A percentile compares a stretch with the other conserved stretches of the same genome.
phyloP scores from a whole-genome alignment of 2,329 filamentous ascomycete genomes.

The Ceratocystis harringtonii region DNA sequence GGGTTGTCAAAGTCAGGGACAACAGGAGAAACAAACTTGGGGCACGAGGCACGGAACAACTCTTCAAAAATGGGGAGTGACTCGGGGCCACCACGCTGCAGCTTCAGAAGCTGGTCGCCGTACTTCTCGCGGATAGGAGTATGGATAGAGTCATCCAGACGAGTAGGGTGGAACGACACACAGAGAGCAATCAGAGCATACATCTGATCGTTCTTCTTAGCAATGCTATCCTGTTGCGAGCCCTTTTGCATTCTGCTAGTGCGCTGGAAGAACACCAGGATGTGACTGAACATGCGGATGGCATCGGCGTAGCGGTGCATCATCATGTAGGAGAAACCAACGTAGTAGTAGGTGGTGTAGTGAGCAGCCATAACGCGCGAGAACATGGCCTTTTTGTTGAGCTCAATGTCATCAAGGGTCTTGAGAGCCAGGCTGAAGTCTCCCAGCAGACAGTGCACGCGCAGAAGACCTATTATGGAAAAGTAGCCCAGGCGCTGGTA shows the following conservation, averaged over 20 bases:
- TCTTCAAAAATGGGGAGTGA: slow-evolving; percentile 95
- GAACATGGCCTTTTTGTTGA: slow-evolving; percentile 99
- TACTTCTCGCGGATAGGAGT: slow-evolving; percentile 97
- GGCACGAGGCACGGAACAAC: slow-evolving; percentile 93
- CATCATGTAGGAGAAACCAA: slow-evolving; percentile 99
- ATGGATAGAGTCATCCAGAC: slow-evolving; percentile 98
- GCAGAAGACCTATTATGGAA: slow-evolving; percentile 91
- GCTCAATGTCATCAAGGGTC: slow-evolving; percentile 97
- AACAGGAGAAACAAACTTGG: slow-evolving; percentile 97
- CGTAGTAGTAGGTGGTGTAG: slow-evolving; percentile 99
- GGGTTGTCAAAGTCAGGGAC: slow-evolving; percentile 97
- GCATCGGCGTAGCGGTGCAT: slow-evolving; percentile 98
- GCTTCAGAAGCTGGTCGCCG: slow-evolving; percentile 89
- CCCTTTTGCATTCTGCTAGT: slow-evolving; percentile 99
- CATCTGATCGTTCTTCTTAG: slow-evolving; percentile 99
- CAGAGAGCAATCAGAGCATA: slow-evolving; percentile 98
- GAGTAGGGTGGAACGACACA: slow-evolving; percentile 91
- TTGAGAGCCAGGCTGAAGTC: slow-evolving; percentile 97
- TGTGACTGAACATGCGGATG: slow-evolving; percentile 99
- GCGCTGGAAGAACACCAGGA: slow-evolving; percentile 92
- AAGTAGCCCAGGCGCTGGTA: slow-evolving; percentile 99
- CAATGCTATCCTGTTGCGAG: slow-evolving; percentile 93
- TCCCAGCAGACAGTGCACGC: slow-evolving; percentile 89
- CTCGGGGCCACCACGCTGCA: slow-evolving; percentile 91
- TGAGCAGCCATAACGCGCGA: slow-evolving; percentile 98